Evolutionary conservation across 768 basidiomycete species (phyloP).

Genomic region (Hygrocybe punicea): DNA sequence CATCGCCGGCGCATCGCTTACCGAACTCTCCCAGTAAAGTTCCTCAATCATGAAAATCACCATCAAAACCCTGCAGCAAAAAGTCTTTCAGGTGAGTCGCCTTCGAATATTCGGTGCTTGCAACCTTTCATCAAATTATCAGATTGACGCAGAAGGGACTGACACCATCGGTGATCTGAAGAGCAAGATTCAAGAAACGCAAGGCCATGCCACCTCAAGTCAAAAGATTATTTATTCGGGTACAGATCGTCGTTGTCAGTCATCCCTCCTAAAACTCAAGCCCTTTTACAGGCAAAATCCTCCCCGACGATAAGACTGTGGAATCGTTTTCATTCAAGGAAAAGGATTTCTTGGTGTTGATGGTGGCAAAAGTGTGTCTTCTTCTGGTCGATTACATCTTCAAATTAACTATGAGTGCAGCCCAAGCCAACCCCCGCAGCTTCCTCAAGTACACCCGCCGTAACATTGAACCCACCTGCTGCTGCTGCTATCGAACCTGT

Average conservation of each 20-base stretch:
- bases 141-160: constrained; percentile 74
- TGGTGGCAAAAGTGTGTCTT: constrained; percentile 85
- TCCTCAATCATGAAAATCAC: constrained; percentile 9
- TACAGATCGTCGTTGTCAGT: constrained; percentile 24
- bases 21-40: not conserved
- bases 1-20: not conserved
- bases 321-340: constrained; percentile 91
- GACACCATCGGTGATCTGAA: constrained; percentile 81
- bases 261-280: not conserved
- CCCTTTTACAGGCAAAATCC: constrained; percentile 74
- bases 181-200: constrained; percentile 71
- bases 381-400: not conserved
- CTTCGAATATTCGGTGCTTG: not conserved
- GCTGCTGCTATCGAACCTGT: constrained; percentile 17
- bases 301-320: constrained; percentile 83
- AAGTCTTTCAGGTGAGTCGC: constrained; percentile 10
- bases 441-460: constrained; percentile 20
- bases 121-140: not conserved
- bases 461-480: constrained; percentile 32
- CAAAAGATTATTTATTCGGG: constrained; percentile 98
- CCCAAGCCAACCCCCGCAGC: constrained; percentile 49
- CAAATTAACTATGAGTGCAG: constrained; percentile 28
- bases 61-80: constrained; percentile 11
- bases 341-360: constrained; percentile 98
- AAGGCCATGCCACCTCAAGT: constrained; percentile 66